Base-by-base conservation (phyloP, 768 basidiomycete genomes). In the Jaapia argillacea region DNA sequence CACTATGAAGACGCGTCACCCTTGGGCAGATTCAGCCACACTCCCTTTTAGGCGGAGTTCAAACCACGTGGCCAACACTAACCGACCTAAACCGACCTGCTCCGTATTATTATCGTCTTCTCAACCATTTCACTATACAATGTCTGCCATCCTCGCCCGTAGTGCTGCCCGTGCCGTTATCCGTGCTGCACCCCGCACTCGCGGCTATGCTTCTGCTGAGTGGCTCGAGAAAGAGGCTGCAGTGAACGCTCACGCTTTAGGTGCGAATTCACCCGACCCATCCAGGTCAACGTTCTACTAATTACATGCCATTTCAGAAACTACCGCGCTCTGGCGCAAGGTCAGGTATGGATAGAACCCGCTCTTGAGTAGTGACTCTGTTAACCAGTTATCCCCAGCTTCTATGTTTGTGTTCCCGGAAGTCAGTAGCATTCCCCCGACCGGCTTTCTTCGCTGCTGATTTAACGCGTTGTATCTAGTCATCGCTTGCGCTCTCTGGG, bases 271-370 rank as follows among this genome's bases (percentile, higher is more conserved):
- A n/a, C n/a, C n/a, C n/a, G n/a, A 33, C 16, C 16, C 16, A 33
- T 33, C 10, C 28, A 33, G 10, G 28, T 10, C 10, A 33, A 33
- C 10, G 28, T 33, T 10, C 28, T 10, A 16, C 16, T 10, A 33
- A 10, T 33, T 16, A 33, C 14, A 22, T 28, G 37, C 10, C 12
- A 10, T 35, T 43, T 27, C 54, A 91, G 88, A 79, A 46, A 83
- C 86, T 23, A 66, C 82, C 41, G 71, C 81, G 44, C 75, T 91
- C 51, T 91, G 88, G 88, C 79, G 85, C 57, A 88, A 81, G 68
- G 85, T 91, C 60, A 85, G 84, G 86, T 83, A 57, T 40, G 73
- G 58, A 4, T n/a, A 22, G 22, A 23, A 2, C 38, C 22, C 28
- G 20, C 10, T 2, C 41, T 23, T 38, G n/a, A 26, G 35, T 7